phyloP scores from a whole-genome alignment of 1,284 basidiomycete genomes.

The Ustilago nuda region DNA sequence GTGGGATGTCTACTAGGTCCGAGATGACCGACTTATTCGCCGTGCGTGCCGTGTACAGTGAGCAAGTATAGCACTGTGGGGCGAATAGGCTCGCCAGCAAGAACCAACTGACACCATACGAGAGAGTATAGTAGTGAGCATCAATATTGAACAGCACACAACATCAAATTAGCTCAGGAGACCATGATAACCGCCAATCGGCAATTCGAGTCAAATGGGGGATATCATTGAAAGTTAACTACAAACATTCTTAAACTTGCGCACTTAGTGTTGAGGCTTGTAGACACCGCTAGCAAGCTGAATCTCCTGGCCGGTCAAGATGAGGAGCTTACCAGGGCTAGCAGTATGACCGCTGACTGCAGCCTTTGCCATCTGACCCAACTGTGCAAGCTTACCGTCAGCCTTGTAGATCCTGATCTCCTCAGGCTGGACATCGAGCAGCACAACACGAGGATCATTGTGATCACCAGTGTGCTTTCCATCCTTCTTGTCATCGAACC shows the following conservation, averaged over 20 bases:
- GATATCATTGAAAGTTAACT: neutral
- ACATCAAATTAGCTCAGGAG: neutral
- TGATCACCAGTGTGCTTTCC: conserved; percentile 85
- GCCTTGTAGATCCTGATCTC: conserved; percentile 72
- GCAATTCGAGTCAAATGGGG: neutral
- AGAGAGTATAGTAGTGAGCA: too few species aligned
- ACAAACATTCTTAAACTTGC: neutral
- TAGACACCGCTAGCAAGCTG: conserved; percentile 67
- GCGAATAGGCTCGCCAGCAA: neutral
- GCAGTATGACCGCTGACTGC: conserved; percentile 75
- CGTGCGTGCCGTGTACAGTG: neutral
- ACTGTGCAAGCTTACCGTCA: conserved; percentile 45
- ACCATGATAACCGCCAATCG: neutral
- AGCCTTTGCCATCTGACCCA: conserved; percentile 73
- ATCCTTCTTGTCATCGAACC: conserved; percentile 88
- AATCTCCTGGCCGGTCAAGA: conserved; percentile 77
- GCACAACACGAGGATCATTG: conserved; percentile 81
- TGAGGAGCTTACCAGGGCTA: conserved; percentile 76
- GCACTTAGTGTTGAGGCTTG: conserved; percentile 27
- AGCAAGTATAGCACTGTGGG: neutral
- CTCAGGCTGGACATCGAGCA: conserved; percentile 83
- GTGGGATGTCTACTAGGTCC: neutral
- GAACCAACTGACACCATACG: too few species aligned
- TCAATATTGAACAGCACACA: neutral
- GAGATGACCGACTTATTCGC: conserved; percentile 1